Base-by-base conservation (phyloP, 2,329 filamentous ascomycete species). In the Amauroascus niger region DNA sequence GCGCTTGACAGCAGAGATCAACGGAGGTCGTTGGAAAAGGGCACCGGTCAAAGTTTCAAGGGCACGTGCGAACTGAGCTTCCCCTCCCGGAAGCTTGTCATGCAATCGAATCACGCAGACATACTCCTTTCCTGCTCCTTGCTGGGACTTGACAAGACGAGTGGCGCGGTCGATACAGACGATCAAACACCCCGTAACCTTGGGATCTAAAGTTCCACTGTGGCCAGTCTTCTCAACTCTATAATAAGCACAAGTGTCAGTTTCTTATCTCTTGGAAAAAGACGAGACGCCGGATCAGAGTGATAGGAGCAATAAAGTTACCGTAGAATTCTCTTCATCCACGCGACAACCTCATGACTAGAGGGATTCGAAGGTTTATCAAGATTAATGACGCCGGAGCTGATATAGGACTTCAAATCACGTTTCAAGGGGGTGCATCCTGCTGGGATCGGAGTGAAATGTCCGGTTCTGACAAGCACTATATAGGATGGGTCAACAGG, bases 41-140 rank as follows among this genome's bases (percentile, higher is more conserved):
- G 93, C 91, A 74, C 93, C 93, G 52, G 90, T 97, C 67, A 98
- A 79, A 53, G 88, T 95, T 80, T 98, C 93, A 54, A 98, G 82
- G 57, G 91, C 93, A 65, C 90, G 86, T 55, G 88, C 85, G 66
- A 98, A 91, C 72, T 95, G 90, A 41, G 88, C 83, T 77, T 95
- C 86, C 64, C 91, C 91, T 61, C 91, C 93, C 51, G 90, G 87
- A 53, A 98, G 80, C 76, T 90, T 95, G 76, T 95, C 90, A 74
- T 98, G 93, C 59, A 98, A 80, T 65, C 93, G 83, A 65, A 97
- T 88, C 57, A 98, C 89, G 66, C 87, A 90, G 52, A 97, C 90
- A 71, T 98, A 98, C 77, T 98, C 93, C 78, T 98, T 98, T 80
- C 93, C 93, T 58, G 93, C 93, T 67, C 91, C 90, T 74, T 98